A percentile compares a stretch with the other conserved stretches of the same genome.
Evolutionary conservation across 495 filamentous ascomycete species (phyloP).

Genomic region (Tetracladium setigerum): DNA sequence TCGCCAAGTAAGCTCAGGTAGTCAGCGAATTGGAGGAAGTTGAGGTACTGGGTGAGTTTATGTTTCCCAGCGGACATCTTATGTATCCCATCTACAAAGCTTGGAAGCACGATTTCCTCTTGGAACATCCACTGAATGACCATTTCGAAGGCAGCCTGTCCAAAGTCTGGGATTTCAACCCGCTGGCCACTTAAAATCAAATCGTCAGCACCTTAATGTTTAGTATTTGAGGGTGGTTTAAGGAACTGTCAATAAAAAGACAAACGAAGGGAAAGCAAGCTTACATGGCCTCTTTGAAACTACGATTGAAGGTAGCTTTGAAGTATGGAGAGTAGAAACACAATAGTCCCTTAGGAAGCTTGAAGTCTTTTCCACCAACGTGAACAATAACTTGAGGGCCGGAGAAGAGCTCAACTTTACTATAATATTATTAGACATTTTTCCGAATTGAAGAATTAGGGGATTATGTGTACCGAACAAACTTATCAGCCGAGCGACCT

Average conservation of each 20-base stretch:
- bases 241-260: too few species aligned
- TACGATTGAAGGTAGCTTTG: conserved; percentile 1
- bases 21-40: too few species aligned
- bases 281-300: background rate
- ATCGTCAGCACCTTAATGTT: too few species aligned
- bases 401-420: background rate
- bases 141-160: background rate
- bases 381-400: conserved; percentile 1
- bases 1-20: too few species aligned
- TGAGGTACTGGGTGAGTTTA: too few species aligned
- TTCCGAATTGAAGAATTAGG: background rate
- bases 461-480: background rate
- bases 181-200: too few species aligned
- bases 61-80: too few species aligned
- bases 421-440: background rate
- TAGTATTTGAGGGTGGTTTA: too few species aligned
- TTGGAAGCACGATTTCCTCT: background rate
- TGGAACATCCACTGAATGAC: conserved; percentile 6
- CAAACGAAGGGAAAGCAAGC: too few species aligned
- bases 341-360: conserved; percentile 1
- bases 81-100: too few species aligned
- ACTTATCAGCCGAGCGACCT: background rate
- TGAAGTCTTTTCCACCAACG: background rate
- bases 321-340: conserved; percentile 9
- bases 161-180: background rate